Conservation (phyloP, 306 rosid genomes). For the Quercus dentata region DNA sequence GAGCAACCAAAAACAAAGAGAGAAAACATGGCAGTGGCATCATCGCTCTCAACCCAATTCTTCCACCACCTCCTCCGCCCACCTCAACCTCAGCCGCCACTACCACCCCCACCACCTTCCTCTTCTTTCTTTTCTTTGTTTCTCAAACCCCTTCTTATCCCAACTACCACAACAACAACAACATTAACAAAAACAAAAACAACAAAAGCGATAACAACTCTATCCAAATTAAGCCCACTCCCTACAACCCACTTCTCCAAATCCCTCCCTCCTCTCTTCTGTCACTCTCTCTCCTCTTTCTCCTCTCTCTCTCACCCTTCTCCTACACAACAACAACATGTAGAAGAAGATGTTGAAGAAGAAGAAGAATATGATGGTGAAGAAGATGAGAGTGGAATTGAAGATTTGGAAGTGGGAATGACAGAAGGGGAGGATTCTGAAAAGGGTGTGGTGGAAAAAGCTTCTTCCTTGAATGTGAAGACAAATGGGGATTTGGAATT, state of each 20-base stretch:
- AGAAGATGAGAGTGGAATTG: conserved; percentile 14
- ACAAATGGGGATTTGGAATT: conserved; percentile 36
- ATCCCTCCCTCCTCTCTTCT: conserved; percentile 4
- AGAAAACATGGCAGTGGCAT: conserved; percentile 40
- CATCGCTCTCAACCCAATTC: conserved; percentile 30
- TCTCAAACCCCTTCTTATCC: conserved; percentile 37
- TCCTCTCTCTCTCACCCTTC: conserved; percentile 19
- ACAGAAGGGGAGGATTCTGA: conserved; percentile 14
- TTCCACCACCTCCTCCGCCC: conserved; percentile 41
- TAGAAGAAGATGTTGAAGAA: background rate
- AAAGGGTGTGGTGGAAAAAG: conserved; percentile 24
- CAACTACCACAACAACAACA: conserved; percentile 18
- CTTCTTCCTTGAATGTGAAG: conserved; percentile 35
- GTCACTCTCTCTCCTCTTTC: conserved; percentile 24
- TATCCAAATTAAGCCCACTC: background rate
- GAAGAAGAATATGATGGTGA: conserved; percentile 19
- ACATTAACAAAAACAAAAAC: background rate
- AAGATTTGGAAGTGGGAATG: conserved; percentile 23
- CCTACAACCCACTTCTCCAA: conserved; percentile 8
- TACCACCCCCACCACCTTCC: conserved; percentile 10
- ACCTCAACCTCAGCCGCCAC: conserved; percentile 16
- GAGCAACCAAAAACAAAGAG: background rate
- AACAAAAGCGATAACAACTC: background rate
- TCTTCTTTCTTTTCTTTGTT: conserved; percentile 24
- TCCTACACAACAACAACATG: background rate